Conservation (phyloP, 2,329 filamentous ascomycete species). For the Tolypocladium tropicale region DNA sequence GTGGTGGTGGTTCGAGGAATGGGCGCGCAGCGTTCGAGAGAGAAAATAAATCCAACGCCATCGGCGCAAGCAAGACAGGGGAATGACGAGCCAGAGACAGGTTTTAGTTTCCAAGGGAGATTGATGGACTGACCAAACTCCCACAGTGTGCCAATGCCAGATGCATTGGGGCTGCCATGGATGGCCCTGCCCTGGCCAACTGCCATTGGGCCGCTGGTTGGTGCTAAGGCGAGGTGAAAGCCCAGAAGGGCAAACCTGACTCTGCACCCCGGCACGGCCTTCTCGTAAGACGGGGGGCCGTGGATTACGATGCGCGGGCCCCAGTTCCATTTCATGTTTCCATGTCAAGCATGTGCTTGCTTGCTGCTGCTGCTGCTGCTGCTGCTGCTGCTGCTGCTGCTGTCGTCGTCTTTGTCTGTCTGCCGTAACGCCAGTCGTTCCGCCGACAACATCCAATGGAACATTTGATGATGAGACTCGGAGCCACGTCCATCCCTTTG, state of each 20-base stretch:
- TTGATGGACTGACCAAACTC: conserved; percentile 11
- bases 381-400: no score
- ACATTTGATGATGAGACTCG: no score
- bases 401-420: no score
- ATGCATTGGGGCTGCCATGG: no score
- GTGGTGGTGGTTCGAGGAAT: neutral
- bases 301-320: neutral
- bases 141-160: conserved; percentile 1
- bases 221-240: neutral
- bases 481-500: no score
- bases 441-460: no score
- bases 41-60: no score
- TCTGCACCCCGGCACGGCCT: neutral
- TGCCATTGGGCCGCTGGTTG: neutral
- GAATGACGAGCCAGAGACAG: conserved; percentile 10
- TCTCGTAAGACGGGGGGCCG: neutral
- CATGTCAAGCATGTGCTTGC: no score
- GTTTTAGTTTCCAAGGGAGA: conserved; percentile 20
- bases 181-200: neutral
- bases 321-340: neutral
- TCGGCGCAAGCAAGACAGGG: neutral
- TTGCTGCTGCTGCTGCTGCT: no score
- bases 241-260: conserved; percentile 1
- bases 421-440: no score
- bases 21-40: neutral